Evolutionary conservation across 177 flowering plant species (phyloP).

Genomic region (Telopea speciosissima): DNA sequence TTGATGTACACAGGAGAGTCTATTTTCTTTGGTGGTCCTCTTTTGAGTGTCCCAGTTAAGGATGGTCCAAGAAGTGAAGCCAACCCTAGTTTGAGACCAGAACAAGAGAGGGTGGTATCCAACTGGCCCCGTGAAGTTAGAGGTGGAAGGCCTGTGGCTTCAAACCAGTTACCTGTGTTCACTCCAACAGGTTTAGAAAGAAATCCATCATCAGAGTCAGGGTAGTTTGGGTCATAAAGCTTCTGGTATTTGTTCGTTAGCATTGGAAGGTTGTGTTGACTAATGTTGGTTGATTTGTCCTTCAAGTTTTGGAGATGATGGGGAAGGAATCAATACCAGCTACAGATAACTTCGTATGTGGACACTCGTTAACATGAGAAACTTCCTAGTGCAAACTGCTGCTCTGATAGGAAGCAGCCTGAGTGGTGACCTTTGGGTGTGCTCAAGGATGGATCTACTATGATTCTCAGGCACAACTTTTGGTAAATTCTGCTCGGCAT

Average conservation of each 20-base stretch:
- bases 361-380: background rate
- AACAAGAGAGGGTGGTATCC: conserved; percentile 30
- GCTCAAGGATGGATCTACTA: conserved; percentile 6
- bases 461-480: background rate
- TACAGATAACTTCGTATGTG: background rate
- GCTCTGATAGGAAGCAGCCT: background rate
- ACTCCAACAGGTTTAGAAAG: conserved; percentile 46
- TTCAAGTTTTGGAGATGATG: conserved; percentile 1
- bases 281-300: background rate
- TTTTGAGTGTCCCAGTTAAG: conserved; percentile 41
- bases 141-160: conserved; percentile 47
- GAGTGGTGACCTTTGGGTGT: background rate
- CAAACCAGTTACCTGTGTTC: conserved; percentile 83
- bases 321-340: background rate
- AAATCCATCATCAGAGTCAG: conserved; percentile 27
- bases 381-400: background rate
- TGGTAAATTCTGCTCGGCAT: background rate
- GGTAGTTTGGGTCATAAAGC: conserved; percentile 12
- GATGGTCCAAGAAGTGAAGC: conserved; percentile 38
- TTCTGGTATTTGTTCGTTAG: background rate
- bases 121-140: conserved; percentile 31
- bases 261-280: background rate
- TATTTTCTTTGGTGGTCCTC: conserved; percentile 93
- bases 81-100: conserved; percentile 36
- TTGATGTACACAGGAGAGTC: conserved; percentile 72